Evolutionary conservation across 768 basidiomycete genomes (phyloP).

Genomic region (Suillus sp.): DNA sequence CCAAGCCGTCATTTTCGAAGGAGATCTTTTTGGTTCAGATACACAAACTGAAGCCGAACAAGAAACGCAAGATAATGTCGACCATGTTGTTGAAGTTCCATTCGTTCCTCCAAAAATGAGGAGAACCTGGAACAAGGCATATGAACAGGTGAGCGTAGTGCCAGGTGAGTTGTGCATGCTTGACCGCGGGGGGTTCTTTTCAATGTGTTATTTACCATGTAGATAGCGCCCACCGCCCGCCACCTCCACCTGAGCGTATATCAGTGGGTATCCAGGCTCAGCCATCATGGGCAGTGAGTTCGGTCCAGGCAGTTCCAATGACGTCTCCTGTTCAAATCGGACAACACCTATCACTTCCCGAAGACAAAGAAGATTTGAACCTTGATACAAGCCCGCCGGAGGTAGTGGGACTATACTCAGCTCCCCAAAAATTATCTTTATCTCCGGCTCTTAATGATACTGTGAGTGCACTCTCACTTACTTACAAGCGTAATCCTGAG

Average conservation of each 20-base stretch:
- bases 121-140: constrained; percentile 56
- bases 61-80: constrained; percentile 42
- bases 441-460: constrained; percentile 21
- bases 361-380: constrained; percentile 14
- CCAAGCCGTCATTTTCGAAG: constrained; percentile 60
- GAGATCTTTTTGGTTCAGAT: constrained; percentile 41
- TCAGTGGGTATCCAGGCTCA: constrained; percentile 51
- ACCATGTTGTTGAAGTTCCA: constrained; percentile 39
- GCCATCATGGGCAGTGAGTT: constrained; percentile 37
- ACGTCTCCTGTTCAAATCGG: constrained; percentile 16
- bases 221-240: constrained; percentile 29
- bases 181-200: constrained; percentile 8
- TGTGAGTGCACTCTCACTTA: constrained; percentile 22
- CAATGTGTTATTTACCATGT: constrained; percentile 8
- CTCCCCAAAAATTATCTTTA: constrained; percentile 19
- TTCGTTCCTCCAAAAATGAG: constrained; percentile 66
- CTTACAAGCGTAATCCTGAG: constrained; percentile 25
- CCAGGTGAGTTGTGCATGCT: constrained; percentile 38
- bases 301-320: constrained; percentile 39
- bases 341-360: constrained; percentile 10
- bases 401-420: constrained; percentile 3
- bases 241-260: constrained; percentile 30
- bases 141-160: constrained; percentile 43
- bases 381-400: constrained; percentile 17
- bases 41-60: constrained; percentile 44